A percentile compares a stretch with the other conserved stretches of the same genome.
Conservation (phyloP, 1,139 yeast genomes). For the Yarrowia galli region DNA sequence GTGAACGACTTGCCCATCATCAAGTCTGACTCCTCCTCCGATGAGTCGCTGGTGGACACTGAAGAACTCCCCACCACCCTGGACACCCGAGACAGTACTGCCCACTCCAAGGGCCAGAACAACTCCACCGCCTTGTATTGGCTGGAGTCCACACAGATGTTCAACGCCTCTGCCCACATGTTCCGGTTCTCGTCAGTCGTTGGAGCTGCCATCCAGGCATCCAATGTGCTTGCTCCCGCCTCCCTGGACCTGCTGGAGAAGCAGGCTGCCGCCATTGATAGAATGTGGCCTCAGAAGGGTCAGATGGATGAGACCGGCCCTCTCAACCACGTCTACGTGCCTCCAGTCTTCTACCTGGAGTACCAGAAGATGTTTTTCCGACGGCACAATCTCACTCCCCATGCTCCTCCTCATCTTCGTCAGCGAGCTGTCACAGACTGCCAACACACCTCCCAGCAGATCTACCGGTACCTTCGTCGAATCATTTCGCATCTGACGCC, state of each 20-base stretch:
- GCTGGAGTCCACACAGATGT: constrained; percentile 36
- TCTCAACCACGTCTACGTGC: constrained; percentile 32
- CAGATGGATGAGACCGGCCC: constrained; percentile 29
- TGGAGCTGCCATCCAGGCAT: constrained; percentile 22
- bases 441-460: constrained; percentile 22
- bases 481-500: constrained; percentile 26
- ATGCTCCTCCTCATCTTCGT: constrained; percentile 36
- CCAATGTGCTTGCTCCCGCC: constrained; percentile 28
- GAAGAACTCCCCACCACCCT: constrained; percentile 5
- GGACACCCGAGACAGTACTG: constrained; percentile 24
- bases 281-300: constrained; percentile 35
- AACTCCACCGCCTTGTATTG: constrained; percentile 30
- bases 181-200: constrained; percentile 34
- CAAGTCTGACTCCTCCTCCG: constrained; percentile 23
- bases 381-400: constrained; percentile 36
- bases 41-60: not conserved
- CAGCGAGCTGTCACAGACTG: constrained; percentile 29
- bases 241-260: constrained; percentile 35
- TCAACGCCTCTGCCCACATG: constrained; percentile 31
- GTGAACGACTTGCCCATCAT: constrained; percentile 28
- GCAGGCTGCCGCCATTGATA: constrained; percentile 22
- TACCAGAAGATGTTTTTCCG: constrained; percentile 29
- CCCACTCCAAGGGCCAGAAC: constrained; percentile 23
- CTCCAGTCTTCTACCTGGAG: constrained; percentile 27
- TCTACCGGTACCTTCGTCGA: constrained; percentile 16